Conservation (phyloP, 2,329 filamentous ascomycete genomes). For the Monosporascus sp. region DNA sequence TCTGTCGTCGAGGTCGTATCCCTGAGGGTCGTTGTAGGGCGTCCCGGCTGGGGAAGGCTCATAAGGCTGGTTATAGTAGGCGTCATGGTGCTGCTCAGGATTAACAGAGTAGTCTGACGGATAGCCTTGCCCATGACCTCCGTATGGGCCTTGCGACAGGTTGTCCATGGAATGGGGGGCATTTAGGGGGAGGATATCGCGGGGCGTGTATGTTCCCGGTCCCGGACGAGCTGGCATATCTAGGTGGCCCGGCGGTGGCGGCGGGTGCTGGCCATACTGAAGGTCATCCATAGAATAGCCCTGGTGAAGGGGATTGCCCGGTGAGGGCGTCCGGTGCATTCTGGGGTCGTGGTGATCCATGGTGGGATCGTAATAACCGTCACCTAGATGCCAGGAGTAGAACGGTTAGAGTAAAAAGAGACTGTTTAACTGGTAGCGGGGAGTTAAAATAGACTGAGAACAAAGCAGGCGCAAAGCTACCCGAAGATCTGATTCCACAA, state of each 20-base stretch:
- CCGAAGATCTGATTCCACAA: not conserved
- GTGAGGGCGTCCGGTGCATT: conserved; percentile 62
- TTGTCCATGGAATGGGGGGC: conserved; percentile 62
- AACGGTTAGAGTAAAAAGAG: conserved; percentile 9
- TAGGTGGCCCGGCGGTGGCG: conserved; percentile 39
- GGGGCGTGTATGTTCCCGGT: conserved; percentile 52
- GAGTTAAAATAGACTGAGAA: conserved; percentile 3
- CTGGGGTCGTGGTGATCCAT: conserved; percentile 51
- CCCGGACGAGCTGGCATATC: conserved; percentile 63
- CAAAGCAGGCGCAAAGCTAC: not conserved
- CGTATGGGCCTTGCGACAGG: conserved; percentile 40
- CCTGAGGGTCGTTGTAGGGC: conserved; percentile 55
- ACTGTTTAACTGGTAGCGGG: not conserved
- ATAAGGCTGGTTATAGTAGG: conserved; percentile 81
- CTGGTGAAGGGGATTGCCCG: conserved; percentile 65
- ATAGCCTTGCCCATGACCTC: conserved; percentile 43
- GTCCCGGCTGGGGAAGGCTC: conserved; percentile 57
- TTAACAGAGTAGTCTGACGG: conserved; percentile 68
- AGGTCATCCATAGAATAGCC: conserved; percentile 81
- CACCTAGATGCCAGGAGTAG: conserved; percentile 35
- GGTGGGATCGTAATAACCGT: conserved; percentile 55
- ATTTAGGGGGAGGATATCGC: conserved; percentile 76
- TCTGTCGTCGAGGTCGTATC: conserved; percentile 66
- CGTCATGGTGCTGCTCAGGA: conserved; percentile 81
- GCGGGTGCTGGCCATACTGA: conserved; percentile 53